phyloP scores from a whole-genome alignment of 345 rosid genomes.

The Pelargonium nanum region DNA sequence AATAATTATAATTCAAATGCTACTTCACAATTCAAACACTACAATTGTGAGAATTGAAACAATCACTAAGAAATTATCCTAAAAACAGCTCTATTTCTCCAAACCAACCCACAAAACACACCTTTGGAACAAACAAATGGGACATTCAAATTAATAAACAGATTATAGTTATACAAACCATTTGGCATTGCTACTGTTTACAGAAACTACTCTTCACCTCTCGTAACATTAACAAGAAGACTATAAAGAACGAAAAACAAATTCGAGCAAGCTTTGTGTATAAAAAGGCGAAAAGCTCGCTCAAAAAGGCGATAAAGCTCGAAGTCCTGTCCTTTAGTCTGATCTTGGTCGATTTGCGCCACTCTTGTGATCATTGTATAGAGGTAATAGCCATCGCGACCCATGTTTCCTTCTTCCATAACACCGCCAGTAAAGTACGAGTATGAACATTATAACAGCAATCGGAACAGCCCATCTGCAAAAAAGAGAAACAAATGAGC shows the following conservation, averaged over 20 bases:
- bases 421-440: constrained; percentile 74
- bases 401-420: constrained; percentile 67
- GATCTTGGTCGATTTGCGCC: constrained; percentile 62
- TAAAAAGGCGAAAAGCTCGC: constrained; percentile 24
- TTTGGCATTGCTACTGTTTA: too few relatives aligned
- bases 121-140: too few relatives aligned
- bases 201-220: not conserved
- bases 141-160: too few relatives aligned
- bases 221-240: not conserved
- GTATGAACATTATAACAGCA: constrained; percentile 32
- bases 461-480: constrained; percentile 92
- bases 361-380: constrained; percentile 47
- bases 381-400: constrained; percentile 59
- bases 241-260: not conserved
- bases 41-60: too few relatives aligned
- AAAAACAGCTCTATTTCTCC: too few relatives aligned
- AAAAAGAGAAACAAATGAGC: too few relatives aligned
- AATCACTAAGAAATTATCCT: too few relatives aligned
- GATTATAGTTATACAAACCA: too few relatives aligned
- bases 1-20: too few relatives aligned
- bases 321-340: constrained; percentile 28
- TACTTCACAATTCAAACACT: too few relatives aligned
- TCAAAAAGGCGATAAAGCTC: constrained; percentile 1
- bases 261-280: constrained; percentile 18
- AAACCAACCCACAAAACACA: too few relatives aligned